Percentiles rank a stretch among this genome's conserved stretches.
Conservation (phyloP, 1,139 yeast species). For the Zygosaccharomyces pseudobailii region DNA sequence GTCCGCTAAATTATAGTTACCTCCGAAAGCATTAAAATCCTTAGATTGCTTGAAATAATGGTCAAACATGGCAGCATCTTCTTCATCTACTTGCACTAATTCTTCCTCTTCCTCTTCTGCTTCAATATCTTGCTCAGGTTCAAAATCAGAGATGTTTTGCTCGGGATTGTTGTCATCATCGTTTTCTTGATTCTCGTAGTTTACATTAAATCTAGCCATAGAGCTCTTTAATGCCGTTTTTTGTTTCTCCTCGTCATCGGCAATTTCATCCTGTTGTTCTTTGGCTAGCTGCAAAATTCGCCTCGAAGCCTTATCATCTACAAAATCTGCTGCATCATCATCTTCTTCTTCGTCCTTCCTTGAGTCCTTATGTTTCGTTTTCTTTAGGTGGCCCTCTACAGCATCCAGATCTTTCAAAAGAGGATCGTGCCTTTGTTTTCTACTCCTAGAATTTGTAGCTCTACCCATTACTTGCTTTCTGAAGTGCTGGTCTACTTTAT, state of each 20-base stretch:
- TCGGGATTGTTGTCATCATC: slow-evolving; percentile 44
- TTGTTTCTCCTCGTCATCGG: slow-evolving; percentile 39
- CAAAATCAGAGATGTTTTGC: slow-evolving; percentile 47
- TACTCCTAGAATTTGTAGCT: slow-evolving; percentile 47
- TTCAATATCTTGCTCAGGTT: slow-evolving; percentile 42
- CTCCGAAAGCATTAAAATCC: slow-evolving; percentile 38
- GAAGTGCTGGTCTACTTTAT: too few relatives aligned
- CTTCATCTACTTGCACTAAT: slow-evolving; percentile 56
- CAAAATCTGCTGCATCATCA: slow-evolving; percentile 49
- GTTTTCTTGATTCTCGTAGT: slow-evolving; percentile 32
- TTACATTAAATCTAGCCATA: slow-evolving; percentile 26
- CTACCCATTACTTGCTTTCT: slow-evolving; percentile 52
- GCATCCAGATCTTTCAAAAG: slow-evolving; percentile 70
- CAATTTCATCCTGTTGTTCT: slow-evolving; percentile 86
- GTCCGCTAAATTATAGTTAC: slow-evolving; percentile 74
- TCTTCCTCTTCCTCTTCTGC: slow-evolving; percentile 50
- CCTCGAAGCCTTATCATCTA: slow-evolving; percentile 80
- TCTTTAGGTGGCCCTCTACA: slow-evolving; percentile 64
- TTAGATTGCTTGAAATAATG: slow-evolving; percentile 49
- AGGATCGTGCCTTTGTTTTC: slow-evolving; percentile 66
- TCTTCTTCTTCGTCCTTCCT: slow-evolving; percentile 37
- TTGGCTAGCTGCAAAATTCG: slow-evolving; percentile 83
- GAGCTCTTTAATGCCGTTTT: slow-evolving; percentile 19
- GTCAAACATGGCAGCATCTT: slow-evolving; percentile 67
- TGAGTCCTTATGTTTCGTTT: slow-evolving; percentile 30